Evolutionary conservation across 495 filamentous ascomycete genomes (phyloP).

Genomic region (Hypoxylon fuscum): DNA sequence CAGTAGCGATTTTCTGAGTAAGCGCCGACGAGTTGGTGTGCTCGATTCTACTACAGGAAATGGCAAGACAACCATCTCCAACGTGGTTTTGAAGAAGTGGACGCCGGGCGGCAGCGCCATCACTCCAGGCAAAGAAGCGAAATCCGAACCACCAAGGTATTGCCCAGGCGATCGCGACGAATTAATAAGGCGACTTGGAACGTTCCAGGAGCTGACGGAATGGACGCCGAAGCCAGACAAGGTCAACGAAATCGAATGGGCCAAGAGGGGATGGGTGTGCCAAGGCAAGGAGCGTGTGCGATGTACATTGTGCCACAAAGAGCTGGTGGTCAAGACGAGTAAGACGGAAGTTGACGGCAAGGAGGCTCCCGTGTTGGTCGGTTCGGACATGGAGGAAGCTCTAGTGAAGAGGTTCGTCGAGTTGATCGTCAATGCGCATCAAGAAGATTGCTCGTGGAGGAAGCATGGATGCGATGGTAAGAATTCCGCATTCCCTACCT

Average conservation of each 20-base stretch:
- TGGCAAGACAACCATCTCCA: constrained; percentile 48
- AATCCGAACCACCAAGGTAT: constrained; percentile 65
- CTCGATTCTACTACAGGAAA: constrained; percentile 35
- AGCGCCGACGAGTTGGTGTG: constrained; percentile 57
- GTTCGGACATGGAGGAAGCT: constrained; percentile 65
- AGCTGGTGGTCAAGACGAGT: constrained; percentile 83
- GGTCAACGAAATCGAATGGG: constrained; percentile 94
- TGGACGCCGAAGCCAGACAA: constrained; percentile 84
- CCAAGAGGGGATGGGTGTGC: constrained; percentile 92
- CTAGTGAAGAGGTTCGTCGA: constrained; percentile 81
- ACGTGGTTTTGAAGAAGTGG: constrained; percentile 56
- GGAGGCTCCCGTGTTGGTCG: constrained; percentile 61
- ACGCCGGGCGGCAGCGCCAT: constrained; percentile 19
- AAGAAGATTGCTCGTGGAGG: constrained; percentile 87
- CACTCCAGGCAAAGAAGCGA: constrained; percentile 27
- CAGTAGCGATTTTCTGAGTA: constrained; percentile 50
- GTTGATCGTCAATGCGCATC: constrained; percentile 77
- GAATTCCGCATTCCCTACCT: constrained; percentile 20
- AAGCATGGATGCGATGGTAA: constrained; percentile 84
- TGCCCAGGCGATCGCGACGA: constrained; percentile 84
- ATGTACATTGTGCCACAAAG: constrained; percentile 83
- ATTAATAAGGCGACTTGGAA: constrained; percentile 83
- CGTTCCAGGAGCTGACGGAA: constrained; percentile 87
- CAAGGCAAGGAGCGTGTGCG: constrained; percentile 80
- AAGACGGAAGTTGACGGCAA: constrained; percentile 71